Percentiles rank a stretch among this genome's conserved stretches.
phyloP scores from a whole-genome alignment of 2,329 filamentous ascomycete genomes.

The Hypoxylon sp. region DNA sequence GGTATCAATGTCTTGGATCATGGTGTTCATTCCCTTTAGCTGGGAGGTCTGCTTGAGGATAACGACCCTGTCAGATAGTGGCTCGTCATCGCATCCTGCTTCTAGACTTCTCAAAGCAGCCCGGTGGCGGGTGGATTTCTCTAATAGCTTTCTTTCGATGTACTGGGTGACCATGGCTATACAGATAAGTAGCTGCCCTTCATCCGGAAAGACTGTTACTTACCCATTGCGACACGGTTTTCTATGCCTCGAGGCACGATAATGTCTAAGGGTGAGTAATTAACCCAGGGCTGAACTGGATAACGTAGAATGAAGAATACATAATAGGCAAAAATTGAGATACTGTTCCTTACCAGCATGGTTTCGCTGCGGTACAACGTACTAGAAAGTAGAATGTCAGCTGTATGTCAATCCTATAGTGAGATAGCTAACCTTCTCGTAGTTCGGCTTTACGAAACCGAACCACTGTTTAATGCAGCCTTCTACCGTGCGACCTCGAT shows the following conservation, averaged over 20 bases:
- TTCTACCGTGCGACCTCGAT: conserved; percentile 90
- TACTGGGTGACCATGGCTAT: conserved; percentile 92
- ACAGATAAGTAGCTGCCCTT: conserved; percentile 20
- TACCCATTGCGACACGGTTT: conserved; percentile 89
- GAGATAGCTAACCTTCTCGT: conserved; percentile 70
- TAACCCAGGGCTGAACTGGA: conserved; percentile 19
- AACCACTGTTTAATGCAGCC: conserved; percentile 99
- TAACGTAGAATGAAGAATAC: conserved; percentile 18
- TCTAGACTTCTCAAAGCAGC: conserved; percentile 82
- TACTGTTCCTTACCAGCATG: conserved; percentile 71
- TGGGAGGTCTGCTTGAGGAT: conserved; percentile 83
- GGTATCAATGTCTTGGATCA: conserved; percentile 84
- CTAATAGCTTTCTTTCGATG: conserved; percentile 85
- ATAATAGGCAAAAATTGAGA: conserved; percentile 12
- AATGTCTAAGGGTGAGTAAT: conserved; percentile 68
- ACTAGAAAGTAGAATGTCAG: conserved; percentile 59
- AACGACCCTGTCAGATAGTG: conserved; percentile 79
- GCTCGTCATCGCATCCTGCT: conserved; percentile 74
- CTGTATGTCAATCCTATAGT: not conserved
- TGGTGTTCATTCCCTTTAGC: conserved; percentile 87
- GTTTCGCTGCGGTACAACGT: conserved; percentile 89
- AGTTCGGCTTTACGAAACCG: conserved; percentile 94
- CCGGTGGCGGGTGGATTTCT: conserved; percentile 87
- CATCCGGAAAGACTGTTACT: conserved; percentile 44
- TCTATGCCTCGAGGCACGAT: conserved; percentile 96